phyloP scores from a whole-genome alignment of 2,329 filamentous ascomycete genomes.

The Penicillium sclerotigenum region DNA sequence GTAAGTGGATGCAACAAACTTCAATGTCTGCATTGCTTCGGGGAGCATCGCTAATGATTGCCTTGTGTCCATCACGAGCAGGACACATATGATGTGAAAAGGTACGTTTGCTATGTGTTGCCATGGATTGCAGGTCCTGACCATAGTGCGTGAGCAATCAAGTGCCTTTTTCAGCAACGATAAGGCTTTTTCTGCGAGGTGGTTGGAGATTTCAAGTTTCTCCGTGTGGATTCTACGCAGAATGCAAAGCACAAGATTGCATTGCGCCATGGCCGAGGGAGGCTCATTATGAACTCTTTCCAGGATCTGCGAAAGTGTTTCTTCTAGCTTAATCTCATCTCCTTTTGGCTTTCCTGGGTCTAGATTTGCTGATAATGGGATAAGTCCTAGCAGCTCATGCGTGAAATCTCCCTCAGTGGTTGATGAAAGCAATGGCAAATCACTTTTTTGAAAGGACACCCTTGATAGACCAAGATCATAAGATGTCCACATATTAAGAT shows the following conservation, averaged over 20 bases:
- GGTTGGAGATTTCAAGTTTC: constrained; percentile 44
- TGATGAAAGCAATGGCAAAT: constrained; percentile 33
- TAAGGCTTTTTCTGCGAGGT: constrained; percentile 46
- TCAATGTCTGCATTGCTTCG: constrained; percentile 50
- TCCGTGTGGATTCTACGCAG: constrained; percentile 52
- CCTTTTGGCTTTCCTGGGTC: constrained; percentile 48
- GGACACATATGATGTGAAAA: constrained; percentile 55
- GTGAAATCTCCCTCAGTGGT: constrained; percentile 48
- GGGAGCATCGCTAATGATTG: constrained; percentile 48
- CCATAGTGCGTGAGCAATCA: constrained; percentile 45
- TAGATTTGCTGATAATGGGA: constrained; percentile 52
- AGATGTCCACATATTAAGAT: constrained; percentile 57
- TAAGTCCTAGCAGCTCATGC: constrained; percentile 48
- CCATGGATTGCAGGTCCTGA: constrained; percentile 49
- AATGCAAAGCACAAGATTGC: constrained; percentile 54
- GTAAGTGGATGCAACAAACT: constrained; percentile 42
- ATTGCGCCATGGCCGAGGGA: constrained; percentile 50
- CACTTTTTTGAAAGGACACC: constrained; percentile 46
- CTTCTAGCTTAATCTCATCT: constrained; percentile 43
- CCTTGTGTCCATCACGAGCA: constrained; percentile 54
- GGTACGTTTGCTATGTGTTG: constrained; percentile 59
- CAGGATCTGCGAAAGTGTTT: constrained; percentile 41
- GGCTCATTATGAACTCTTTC: constrained; percentile 40
- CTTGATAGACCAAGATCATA: constrained; percentile 56
- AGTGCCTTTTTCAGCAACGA: constrained; percentile 45